A percentile compares a stretch with the other conserved stretches of the same genome.
These are phyloP conservation scores for Venturia effusa DNA, from an alignment of 2,329 filamentous ascomycete species.

Conservation along the genomic window DNA sequence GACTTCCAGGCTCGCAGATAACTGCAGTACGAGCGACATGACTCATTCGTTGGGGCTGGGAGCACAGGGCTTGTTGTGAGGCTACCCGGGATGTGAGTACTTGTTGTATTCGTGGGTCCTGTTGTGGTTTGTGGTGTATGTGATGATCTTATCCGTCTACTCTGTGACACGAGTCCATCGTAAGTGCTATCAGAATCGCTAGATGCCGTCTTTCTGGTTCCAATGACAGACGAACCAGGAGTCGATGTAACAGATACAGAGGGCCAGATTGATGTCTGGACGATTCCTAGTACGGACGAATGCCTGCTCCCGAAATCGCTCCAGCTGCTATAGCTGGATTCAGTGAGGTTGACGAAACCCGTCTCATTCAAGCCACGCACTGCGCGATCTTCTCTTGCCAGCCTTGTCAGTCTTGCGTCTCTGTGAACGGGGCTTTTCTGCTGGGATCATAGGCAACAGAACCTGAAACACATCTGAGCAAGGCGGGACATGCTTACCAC, in stretches of 20 bases:
- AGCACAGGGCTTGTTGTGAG: neutral
- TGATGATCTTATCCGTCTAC: neutral
- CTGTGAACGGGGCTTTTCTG: neutral
- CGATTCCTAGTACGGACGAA: neutral
- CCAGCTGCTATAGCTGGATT: neutral
- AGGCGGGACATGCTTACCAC: neutral
- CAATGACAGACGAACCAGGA: neutral
- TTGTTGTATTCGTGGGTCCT: neutral
- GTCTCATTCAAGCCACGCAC: neutral
- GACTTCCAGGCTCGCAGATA: neutral
- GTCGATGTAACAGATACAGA: neutral
- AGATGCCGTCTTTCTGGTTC: neutral
- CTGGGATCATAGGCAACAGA: neutral
- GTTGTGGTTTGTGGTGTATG: neutral
- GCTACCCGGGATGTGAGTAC: neutral
- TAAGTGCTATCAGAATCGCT: neutral
- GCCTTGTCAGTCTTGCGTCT: neutral
- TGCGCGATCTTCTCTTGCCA: neutral
- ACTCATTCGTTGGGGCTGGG: neutral
- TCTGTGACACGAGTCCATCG: neutral
- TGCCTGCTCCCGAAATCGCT: neutral
- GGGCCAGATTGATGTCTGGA: neutral
- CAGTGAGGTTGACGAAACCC: neutral
- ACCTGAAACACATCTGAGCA: neutral
- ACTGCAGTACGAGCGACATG: neutral